phyloP scores from a whole-genome alignment of 495 filamentous ascomycete species.

The Penicillium riverlandense region DNA sequence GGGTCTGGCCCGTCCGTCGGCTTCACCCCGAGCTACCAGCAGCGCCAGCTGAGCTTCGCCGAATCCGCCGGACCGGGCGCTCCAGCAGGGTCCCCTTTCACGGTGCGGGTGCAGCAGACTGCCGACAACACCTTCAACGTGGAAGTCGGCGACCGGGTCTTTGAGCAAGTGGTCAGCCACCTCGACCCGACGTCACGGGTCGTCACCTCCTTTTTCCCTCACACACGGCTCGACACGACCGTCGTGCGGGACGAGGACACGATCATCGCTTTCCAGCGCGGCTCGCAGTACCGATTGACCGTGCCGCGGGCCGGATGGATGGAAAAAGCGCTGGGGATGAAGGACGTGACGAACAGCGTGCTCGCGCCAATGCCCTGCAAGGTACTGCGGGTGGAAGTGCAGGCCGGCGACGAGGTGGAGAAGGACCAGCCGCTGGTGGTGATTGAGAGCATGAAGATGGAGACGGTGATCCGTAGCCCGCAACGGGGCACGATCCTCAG shows the following conservation, averaged over 20 bases:
- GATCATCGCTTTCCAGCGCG: conserved; percentile 76
- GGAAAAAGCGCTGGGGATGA: conserved; percentile 77
- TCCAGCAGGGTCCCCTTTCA: conserved; percentile 36
- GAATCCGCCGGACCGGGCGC: conserved; percentile 17
- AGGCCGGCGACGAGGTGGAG: conserved; percentile 70
- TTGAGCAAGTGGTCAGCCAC: conserved; percentile 38
- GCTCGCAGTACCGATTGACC: conserved; percentile 64
- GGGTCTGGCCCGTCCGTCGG: conserved; percentile 34
- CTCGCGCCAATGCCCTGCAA: conserved; percentile 94
- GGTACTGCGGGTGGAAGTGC: conserved; percentile 75
- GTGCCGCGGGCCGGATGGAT: conserved; percentile 69
- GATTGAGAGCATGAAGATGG: conserved; percentile 99
- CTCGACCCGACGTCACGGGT: conserved; percentile 26
- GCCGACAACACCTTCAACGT: conserved; percentile 57
- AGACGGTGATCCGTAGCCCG: conserved; percentile 90
- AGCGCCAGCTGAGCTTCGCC: conserved; percentile 48
- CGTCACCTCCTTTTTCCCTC: conserved; percentile 58
- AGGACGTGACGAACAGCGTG: conserved; percentile 75
- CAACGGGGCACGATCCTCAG: conserved; percentile 71
- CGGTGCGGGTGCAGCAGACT: conserved; percentile 62
- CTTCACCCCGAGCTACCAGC: conserved; percentile 47
- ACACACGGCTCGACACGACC: conserved; percentile 73
- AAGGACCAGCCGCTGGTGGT: conserved; percentile 88
- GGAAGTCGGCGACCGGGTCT: conserved; percentile 45
- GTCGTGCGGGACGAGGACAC: conserved; percentile 63